Evolutionary conservation across 352 stramenopile genomes (phyloP), one percentile per base, ranked within the genome.

Genomic region (Globisporangium recalcitrans): DNA sequence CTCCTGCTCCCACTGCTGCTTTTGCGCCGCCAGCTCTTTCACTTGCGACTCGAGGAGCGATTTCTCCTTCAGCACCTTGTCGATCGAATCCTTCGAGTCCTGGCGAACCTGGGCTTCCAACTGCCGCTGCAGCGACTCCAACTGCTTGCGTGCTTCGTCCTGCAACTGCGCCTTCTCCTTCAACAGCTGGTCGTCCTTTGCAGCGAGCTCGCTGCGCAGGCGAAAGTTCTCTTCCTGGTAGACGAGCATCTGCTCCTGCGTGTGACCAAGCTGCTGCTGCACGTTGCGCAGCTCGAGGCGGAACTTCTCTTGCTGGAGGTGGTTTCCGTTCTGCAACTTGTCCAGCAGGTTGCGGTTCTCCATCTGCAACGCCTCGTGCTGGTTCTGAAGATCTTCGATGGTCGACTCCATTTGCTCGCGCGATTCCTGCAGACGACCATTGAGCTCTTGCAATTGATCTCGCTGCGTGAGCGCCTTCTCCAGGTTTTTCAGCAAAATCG

Each of bases 231-330:
- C 77, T 59, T 88, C 78, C 31, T 90, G 78, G 57, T 80, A 88
- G 54, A 78, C 74, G 13, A 88, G 61, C 77, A 87, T 81, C 66
- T 91, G 78, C 54, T 89, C 72, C 54, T 91, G 82, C 0, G 80
- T 79, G 22, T 86, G 72, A 14, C 73, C 78, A 4, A 91, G 67
- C 34, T 88, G 75, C 62, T 86, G 75, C 65, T 91, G 76, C 57
- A 87, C 69, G 31, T 65, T 74, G 5, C 78, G 74, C 22, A 91
- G 31, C 58, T 91, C 82, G 29, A 87, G 67, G 11, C 79, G 76
- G 49, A 87, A 88, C 42, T 88, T 87, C 46, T 91, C 82, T 52
- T 89, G 79, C 60, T 91, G 80, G 34, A 88, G 63, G 46, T 87
- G 72, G 36, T 79, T 87, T 1, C 76, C 75, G 57, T 78, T 88